A percentile compares a stretch with the other conserved stretches of the same genome.
phyloP scores from a whole-genome alignment of 2,329 filamentous ascomycete genomes.

The Aureobasidium mangrovei region DNA sequence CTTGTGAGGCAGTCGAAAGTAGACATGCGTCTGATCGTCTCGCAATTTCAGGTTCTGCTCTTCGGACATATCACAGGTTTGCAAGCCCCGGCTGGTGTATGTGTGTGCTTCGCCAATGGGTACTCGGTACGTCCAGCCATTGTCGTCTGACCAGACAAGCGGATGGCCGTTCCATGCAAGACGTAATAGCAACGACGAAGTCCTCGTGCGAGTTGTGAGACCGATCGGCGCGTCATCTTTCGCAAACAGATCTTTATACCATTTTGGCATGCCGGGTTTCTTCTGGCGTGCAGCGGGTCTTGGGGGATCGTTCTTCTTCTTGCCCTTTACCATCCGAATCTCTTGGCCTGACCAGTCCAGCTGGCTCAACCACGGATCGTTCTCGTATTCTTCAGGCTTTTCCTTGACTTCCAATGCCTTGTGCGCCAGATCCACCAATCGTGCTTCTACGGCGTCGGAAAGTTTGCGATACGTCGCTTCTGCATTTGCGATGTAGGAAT shows the following conservation, averaged over 20 bases:
- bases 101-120: slow-evolving; percentile 50
- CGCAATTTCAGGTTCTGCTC: slow-evolving; percentile 59
- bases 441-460: slow-evolving; percentile 66
- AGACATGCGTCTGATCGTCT: slow-evolving; percentile 57
- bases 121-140: slow-evolving; percentile 88
- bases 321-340: slow-evolving; percentile 81
- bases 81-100: slow-evolving; percentile 64
- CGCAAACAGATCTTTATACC: slow-evolving; percentile 86
- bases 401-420: slow-evolving; percentile 68
- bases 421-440: slow-evolving; percentile 64
- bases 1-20: slow-evolving; percentile 94
- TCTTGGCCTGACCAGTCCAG: slow-evolving; percentile 95
- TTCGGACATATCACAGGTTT: slow-evolving; percentile 65
- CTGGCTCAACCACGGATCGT: slow-evolving; percentile 85
- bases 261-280: slow-evolving; percentile 85
- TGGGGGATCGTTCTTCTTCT: slow-evolving; percentile 73
- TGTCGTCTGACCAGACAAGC: slow-evolving; percentile 83
- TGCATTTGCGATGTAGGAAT: slow-evolving; percentile 71
- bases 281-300: slow-evolving; percentile 77
- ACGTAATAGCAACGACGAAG: slow-evolving; percentile 75
- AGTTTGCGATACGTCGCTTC: slow-evolving; percentile 76
- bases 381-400: slow-evolving; percentile 58
- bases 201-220: slow-evolving; percentile 75
- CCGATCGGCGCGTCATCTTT: slow-evolving; percentile 61
- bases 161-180: slow-evolving; percentile 85